phyloP scores from a whole-genome alignment of 2,329 filamentous ascomycete species.

The Orbilia ellipsospora region DNA sequence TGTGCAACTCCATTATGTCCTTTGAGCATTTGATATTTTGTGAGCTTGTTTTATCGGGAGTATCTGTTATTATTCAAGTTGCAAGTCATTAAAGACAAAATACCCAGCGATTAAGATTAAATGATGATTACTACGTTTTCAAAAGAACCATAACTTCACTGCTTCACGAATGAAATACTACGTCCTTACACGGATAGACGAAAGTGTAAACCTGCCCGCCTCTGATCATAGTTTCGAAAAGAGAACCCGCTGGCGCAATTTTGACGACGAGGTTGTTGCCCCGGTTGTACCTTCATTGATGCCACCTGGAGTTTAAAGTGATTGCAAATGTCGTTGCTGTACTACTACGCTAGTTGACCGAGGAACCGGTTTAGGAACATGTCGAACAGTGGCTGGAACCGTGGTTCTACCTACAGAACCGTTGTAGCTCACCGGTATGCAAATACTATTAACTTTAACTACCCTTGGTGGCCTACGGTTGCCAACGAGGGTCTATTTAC shows the following conservation, averaged over 20 bases:
- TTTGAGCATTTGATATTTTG: too few relatives aligned
- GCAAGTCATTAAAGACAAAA: too few relatives aligned
- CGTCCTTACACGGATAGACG: not conserved
- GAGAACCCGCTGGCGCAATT: constrained; percentile 8
- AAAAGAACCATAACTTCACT: not conserved
- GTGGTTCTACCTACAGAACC: constrained; percentile 25
- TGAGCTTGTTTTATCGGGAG: too few relatives aligned
- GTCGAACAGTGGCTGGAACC: constrained; percentile 15
- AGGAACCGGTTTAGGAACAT: not conserved
- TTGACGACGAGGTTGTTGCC: constrained; percentile 16
- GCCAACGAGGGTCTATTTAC: constrained; percentile 74
- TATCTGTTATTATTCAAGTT: too few relatives aligned
- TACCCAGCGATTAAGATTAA: not conserved
- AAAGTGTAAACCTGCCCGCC: constrained; percentile 22
- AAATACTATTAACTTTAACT: constrained; percentile 69
- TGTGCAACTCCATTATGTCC: too few relatives aligned
- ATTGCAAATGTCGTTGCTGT: constrained; percentile 28
- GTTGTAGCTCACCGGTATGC: constrained; percentile 67
- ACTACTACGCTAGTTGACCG: not conserved
- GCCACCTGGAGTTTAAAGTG: constrained; percentile 25
- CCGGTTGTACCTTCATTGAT: constrained; percentile 11
- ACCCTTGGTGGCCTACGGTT: constrained; percentile 67
- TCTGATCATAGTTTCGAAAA: constrained; percentile 19
- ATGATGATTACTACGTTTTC: not conserved
- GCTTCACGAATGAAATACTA: not conserved